Evolutionary conservation across 495 filamentous ascomycete genomes (phyloP), one percentile per base, ranked within the genome.

Genomic region (Durotheca rogersii): DNA sequence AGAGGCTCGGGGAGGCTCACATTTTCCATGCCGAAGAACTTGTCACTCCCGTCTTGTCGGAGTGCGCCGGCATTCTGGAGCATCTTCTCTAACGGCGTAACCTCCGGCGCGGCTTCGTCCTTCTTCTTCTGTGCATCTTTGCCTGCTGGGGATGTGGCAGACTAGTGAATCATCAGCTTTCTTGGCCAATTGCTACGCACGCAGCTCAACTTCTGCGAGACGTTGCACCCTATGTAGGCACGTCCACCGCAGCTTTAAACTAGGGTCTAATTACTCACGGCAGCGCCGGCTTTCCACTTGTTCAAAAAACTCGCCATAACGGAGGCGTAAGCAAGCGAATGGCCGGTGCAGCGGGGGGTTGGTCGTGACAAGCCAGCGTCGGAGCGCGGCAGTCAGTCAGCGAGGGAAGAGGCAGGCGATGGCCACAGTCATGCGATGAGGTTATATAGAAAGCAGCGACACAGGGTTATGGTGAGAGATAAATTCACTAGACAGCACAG

Each of bases 21-120:
- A 74, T 98, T 98, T 70, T 97, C 93, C 76, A 97, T 84, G 2
- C 94, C 93, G 74, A 92, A 97, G 72, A 95, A 97, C 75, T 96
- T 96, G 71, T 98, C 93, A 67, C 87, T 96, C 15, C 94, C 93
- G 74, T 98, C 91, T 29, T 73, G 72, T 50, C 90, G 81, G 48
- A 92, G 70, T 0, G 90, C 77, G 9, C 90, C 89, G 40, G 89
- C 81, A 66, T 90, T 87, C 53, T 80, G 77, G 21, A 96, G 69
- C 67, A 89, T 80, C 74, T 86, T 93, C 72, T 95, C 88, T 14
- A 96, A 67, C 9, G 90, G 87, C 3, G 87, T 92, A 44, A 84
- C 70, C 64, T 85, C 84, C 10, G 74, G 78, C 32, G 74, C 65
- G 53, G 84, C 76, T 47, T 81, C 79, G 43, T 91, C 87, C 67